Evolutionary conservation across 2,329 filamentous ascomycete genomes (phyloP).

Genomic region (Penicillium sclerotigenum): DNA sequence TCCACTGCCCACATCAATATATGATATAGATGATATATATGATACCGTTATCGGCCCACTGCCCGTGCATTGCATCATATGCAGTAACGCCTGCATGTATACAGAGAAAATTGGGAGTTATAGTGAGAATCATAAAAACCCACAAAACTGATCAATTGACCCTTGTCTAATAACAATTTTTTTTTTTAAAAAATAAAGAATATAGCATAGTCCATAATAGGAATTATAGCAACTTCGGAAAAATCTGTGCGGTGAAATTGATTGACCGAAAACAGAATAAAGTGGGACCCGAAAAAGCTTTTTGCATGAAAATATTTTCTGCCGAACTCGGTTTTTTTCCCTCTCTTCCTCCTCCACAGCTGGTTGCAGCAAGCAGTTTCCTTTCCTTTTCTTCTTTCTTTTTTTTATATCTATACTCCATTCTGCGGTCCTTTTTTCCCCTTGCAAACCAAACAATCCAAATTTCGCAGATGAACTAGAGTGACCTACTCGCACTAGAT

Average conservation of each 20-base stretch:
- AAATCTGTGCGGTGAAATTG: conserved; percentile 1
- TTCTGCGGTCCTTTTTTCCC: background rate
- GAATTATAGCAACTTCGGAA: background rate
- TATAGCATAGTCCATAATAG: background rate
- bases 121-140: background rate
- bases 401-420: conserved; percentile 16
- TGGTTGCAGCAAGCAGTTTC: conserved; percentile 10
- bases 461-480: conserved; percentile 38
- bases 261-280: conserved; percentile 6
- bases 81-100: background rate
- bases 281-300: conserved; percentile 1
- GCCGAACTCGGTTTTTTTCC: conserved; percentile 20
- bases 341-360: conserved; percentile 22
- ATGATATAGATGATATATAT: background rate
- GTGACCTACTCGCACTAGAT: conserved; percentile 27
- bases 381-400: conserved; percentile 8
- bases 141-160: background rate
- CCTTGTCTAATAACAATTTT: background rate
- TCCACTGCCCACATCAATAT: background rate
- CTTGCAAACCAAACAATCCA: background rate
- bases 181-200: too few relatives aligned
- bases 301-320: conserved; percentile 19
- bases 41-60: conserved; percentile 3
- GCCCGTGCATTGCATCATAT: conserved; percentile 2
- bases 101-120: background rate